Conservation (phyloP, 1,284 basidiomycete genomes). For the Cutaneotrichosporon sp. region DNA sequence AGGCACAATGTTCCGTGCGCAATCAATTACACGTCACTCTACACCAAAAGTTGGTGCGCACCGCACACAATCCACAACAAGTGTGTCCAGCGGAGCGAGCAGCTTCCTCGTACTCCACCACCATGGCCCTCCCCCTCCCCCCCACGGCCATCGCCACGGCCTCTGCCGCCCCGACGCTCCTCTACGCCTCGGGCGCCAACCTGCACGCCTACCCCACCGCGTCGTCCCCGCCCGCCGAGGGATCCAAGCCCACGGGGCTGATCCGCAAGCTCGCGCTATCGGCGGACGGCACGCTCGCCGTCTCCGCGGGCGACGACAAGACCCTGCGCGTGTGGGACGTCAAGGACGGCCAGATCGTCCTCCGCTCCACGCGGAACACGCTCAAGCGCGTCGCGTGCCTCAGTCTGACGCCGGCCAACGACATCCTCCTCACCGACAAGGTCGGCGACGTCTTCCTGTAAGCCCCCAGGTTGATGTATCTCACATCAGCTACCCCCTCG, state of each 20-base stretch:
- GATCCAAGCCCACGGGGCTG: conserved; percentile 40
- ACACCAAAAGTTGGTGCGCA: conserved; percentile 2
- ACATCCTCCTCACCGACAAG: conserved; percentile 47
- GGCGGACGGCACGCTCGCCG: conserved; percentile 58
- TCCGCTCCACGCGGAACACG: conserved; percentile 17
- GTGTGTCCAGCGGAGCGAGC: no score
- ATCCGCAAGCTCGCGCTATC: conserved; percentile 66
- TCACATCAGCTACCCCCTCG: conserved; percentile 44
- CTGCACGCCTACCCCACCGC: conserved; percentile 16
- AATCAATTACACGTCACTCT: not conserved
- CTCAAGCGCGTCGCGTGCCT: conserved; percentile 33
- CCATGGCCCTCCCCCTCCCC: conserved; percentile 20
- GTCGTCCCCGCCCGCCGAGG: conserved; percentile 20
- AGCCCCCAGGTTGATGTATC: conserved; percentile 11
- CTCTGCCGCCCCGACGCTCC: conserved; percentile 7
- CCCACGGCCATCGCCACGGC: conserved; percentile 23
- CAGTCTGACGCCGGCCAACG: conserved; percentile 27
- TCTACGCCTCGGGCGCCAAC: conserved; percentile 20
- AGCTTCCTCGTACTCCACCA: no score
- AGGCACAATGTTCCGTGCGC: not conserved
- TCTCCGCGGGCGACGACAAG: conserved; percentile 77
- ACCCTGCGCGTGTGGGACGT: conserved; percentile 71
- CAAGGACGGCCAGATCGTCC: conserved; percentile 5
- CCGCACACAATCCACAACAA: not conserved
- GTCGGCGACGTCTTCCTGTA: conserved; percentile 49